These are phyloP conservation scores for Phytophthora agathidicida DNA, from an alignment of 352 stramenopile species.

Conservation along the genomic window DNA sequence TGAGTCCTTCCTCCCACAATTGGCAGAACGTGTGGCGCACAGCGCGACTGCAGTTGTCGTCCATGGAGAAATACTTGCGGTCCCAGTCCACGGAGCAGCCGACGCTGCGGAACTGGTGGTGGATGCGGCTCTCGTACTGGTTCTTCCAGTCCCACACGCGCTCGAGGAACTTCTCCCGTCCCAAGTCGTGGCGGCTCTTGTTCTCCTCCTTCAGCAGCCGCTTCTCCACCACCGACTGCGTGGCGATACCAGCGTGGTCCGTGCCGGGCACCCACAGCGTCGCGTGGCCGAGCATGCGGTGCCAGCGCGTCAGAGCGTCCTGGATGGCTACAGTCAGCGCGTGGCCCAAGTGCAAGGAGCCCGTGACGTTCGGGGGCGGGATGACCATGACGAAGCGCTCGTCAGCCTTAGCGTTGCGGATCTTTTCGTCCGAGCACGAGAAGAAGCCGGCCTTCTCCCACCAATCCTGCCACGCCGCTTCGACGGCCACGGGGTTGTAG, in stretches of 20 bases:
- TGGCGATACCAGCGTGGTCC: constrained; percentile 99
- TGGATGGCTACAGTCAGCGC: constrained; percentile 98
- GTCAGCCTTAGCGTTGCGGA: constrained; percentile 68
- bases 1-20: constrained; percentile 92
- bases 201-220: constrained; percentile 84
- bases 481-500: constrained; percentile 97
- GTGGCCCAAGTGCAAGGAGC: constrained; percentile 97
- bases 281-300: constrained; percentile 97
- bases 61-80: constrained; percentile 99
- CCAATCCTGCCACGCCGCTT: constrained; percentile 99
- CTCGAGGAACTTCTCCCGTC: constrained; percentile 94
- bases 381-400: constrained; percentile 99
- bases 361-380: constrained; percentile 85
- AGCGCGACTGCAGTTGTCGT: constrained; percentile 96
- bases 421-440: constrained; percentile 90
- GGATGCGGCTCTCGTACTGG: constrained; percentile 86
- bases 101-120: constrained; percentile 90
- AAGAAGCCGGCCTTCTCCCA: constrained; percentile 98
- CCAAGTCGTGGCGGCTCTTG: constrained; percentile 88
- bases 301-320: constrained; percentile 97
- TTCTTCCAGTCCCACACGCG: constrained; percentile 98
- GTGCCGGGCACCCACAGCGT: constrained; percentile 98
- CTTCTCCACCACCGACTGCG: constrained; percentile 94
- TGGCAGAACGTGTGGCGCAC: constrained; percentile 98
- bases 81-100: constrained; percentile 98